Evolutionary conservation across 805 yeast genomes (phyloP), one percentile per base, ranked within the genome.

Genomic region (Cyberlindnera euphorbiae): DNA sequence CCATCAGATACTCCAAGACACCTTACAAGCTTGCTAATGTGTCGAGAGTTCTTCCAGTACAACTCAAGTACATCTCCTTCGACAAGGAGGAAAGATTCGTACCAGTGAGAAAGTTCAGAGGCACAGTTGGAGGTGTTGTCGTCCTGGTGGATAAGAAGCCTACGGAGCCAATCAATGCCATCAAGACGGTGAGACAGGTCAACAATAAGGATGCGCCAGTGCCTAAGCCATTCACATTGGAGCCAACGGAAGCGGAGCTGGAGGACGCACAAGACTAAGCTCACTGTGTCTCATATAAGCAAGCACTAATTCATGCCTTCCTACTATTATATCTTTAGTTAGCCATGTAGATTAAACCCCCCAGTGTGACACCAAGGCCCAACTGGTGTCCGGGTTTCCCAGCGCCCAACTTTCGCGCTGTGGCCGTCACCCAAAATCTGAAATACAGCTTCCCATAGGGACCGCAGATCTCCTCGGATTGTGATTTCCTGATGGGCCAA

Each of bases 31-130:
- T 93, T 38, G 71, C 71, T 25, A 93, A 93, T 57, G 67, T 90
- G 73, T 73, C 93, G 10, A 77, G 98, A 53, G 95, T 93, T 2
- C 67, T 93, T 37, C 97, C 97, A 12, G 75, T 80, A 30, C 97
- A 93, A 64, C 69, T 89, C 40, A 82, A 80, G 60, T 86, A 79
- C 63, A 76, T 93, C 35, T 71, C 95, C 4, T 88, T 90, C 56
- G 61, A 69, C 26, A 81, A 82, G 53, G 82, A 77, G 38, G 81
- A 75, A 32, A 73, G 95, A 54, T 90, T 82, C 60, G 73, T 69
- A 23, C 97, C 97, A 5, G 81, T 88, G 8, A 80, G 94, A 59
- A 82, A 79, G 56, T 78, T 77, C 57, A 79, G 66, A 66, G 75
- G 85, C 55, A 64, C 58, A 31, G 69, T 78, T 29, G 43, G 39